These are phyloP conservation scores for Pelargonium australe DNA, from an alignment of 441 rosid genomes.

Conservation along the genomic window DNA sequence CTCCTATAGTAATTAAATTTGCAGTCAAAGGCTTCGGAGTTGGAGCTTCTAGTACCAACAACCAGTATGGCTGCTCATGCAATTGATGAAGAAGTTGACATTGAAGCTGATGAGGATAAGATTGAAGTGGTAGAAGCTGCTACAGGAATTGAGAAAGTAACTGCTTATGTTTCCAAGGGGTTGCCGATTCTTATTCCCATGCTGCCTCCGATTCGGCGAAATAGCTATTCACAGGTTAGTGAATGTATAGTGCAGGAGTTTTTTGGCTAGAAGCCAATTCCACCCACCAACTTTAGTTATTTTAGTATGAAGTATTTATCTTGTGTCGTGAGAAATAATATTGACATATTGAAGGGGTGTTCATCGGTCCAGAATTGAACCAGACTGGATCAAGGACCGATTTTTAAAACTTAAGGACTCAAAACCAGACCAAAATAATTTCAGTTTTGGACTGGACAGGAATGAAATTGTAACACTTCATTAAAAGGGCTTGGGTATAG, in stretches of 20 bases:
- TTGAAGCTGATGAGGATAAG: slow-evolving; percentile 36
- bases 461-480: too few species aligned
- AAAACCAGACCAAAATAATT: too few species aligned
- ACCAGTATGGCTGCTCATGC: slow-evolving; percentile 69
- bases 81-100: slow-evolving; percentile 45
- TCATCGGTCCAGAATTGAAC: too few species aligned
- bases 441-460: too few species aligned
- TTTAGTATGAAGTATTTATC: not conserved
- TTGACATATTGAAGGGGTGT: too few species aligned
- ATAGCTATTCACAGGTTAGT: slow-evolving; percentile 45
- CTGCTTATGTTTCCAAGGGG: slow-evolving; percentile 15
- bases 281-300: not conserved
- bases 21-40: slow-evolving; percentile 33
- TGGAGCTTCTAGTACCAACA: slow-evolving; percentile 39
- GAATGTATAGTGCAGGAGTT: not conserved
- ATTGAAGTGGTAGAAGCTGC: slow-evolving; percentile 32
- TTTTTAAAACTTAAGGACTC: too few species aligned
- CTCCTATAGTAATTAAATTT: slow-evolving; percentile 10
- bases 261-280: not conserved
- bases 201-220: slow-evolving; percentile 38
- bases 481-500: too few species aligned
- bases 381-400: too few species aligned
- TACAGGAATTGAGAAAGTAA: slow-evolving; percentile 22
- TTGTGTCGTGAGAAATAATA: too few species aligned
- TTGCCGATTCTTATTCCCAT: slow-evolving; percentile 37